Conservation (phyloP, 2,329 filamentous ascomycete genomes). For the Pseudogymnoascus sp. region DNA sequence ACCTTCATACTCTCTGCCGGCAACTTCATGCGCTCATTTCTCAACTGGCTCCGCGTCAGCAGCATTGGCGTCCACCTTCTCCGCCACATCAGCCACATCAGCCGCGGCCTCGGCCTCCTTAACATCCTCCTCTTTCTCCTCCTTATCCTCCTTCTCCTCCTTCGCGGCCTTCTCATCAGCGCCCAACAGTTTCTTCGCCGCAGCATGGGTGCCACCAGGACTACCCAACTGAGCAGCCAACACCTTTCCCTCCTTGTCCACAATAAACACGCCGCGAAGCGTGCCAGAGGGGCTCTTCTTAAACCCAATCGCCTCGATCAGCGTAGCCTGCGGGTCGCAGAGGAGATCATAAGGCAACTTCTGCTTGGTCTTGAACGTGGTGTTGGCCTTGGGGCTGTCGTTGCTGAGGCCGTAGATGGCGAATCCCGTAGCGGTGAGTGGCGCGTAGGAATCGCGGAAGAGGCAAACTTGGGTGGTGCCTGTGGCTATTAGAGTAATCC, state of each 20-base stretch:
- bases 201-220: constrained; percentile 68
- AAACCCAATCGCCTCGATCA: constrained; percentile 82
- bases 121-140: constrained; percentile 13
- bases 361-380: constrained; percentile 85
- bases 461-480: constrained; percentile 89
- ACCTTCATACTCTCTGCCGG: neutral
- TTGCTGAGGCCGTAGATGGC: constrained; percentile 83
- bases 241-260: constrained; percentile 75
- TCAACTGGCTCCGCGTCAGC: neutral
- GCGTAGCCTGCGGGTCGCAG: constrained; percentile 64
- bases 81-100: constrained; percentile 38
- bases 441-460: constrained; percentile 77
- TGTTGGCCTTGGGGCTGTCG: constrained; percentile 86
- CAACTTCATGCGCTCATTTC: neutral
- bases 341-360: constrained; percentile 80
- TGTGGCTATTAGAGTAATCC: constrained; percentile 29
- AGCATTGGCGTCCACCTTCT: constrained; percentile 23
- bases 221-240: constrained; percentile 66
- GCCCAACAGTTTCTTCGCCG: constrained; percentile 63
- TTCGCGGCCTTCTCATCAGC: constrained; percentile 26
- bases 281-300: constrained; percentile 79
- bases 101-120: neutral
- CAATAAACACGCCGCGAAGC: constrained; percentile 76
- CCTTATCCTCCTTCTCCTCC: constrained; percentile 17
- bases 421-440: constrained; percentile 69